Percentiles rank a stretch among this genome's conserved stretches.
Evolutionary conservation across 2,329 filamentous ascomycete species (phyloP).

Genomic region (Pseudogymnoascus sp.): DNA sequence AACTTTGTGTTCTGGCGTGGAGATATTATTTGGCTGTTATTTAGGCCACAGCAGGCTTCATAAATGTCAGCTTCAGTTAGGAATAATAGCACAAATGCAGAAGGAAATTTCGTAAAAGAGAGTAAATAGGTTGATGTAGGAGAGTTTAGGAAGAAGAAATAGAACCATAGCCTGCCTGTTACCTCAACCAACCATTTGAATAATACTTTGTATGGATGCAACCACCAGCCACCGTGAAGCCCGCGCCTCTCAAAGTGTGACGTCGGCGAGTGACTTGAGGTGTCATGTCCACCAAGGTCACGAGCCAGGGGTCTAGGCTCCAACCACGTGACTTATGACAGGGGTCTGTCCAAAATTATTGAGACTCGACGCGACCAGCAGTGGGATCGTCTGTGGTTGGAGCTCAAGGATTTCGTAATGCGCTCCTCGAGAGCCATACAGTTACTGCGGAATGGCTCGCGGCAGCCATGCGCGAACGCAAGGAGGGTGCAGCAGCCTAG

Average conservation of each 20-base stretch:
- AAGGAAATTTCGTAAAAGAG: neutral
- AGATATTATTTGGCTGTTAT: neutral
- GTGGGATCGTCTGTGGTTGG: neutral
- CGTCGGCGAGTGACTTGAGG: neutral
- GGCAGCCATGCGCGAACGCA: neutral
- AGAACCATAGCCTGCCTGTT: neutral
- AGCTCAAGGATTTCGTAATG: conserved; percentile 20
- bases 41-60: neutral
- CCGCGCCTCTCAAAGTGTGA: neutral
- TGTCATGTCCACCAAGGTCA: conserved; percentile 3
- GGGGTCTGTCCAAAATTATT: neutral
- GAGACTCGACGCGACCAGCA: neutral
- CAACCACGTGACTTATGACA: neutral
- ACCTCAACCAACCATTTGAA: conserved; percentile 2
- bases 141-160: neutral
- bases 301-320: neutral
- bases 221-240: neutral
- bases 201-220: neutral
- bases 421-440: conserved; percentile 26
- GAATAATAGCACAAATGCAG: neutral
- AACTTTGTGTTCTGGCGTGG: neutral
- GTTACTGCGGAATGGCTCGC: conserved; percentile 16
- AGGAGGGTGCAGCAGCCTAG: neutral
- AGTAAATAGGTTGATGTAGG: neutral
- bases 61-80: neutral